Evolutionary conservation across 2,329 filamentous ascomycete genomes (phyloP), one percentile per base, ranked within the genome.

Genomic region (Aspergillus fumigatus): DNA sequence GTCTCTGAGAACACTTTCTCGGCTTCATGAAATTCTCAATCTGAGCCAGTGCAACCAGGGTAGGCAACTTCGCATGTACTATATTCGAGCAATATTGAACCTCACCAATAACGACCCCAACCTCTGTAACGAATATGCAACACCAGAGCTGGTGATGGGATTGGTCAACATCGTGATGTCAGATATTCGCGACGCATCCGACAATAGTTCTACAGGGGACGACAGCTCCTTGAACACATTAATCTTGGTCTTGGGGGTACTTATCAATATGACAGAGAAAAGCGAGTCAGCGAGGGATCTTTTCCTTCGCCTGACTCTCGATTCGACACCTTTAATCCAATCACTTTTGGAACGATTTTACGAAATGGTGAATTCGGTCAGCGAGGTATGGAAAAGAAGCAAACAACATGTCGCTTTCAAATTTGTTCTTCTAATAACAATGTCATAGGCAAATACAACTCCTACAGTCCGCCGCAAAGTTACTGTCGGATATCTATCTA

Each of bases 231-330:
- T 92, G 53, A 88, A 96, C 62, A 82, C 84, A 50, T 80, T 96
- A 14, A 83, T 96, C 50, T 80, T 97, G 45, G 83, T 89, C 52
- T 78, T 96, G 41, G 92, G 91, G 0, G 84, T 90, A 23, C 83
- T 93, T 73, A 96, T 96, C 72, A 97, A 97, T 67, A 83, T 97
- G 54, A 84, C 90, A 8, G 92, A 96, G 70, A 87, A 90, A 68
- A 91, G 86, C 66, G 78, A 85, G 17, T 71, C 79, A 23, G 87
- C 88, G 11, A 80, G 87, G 53, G 71, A 76, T 66, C 59, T 77
- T 72, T 67, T 82, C 71, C 62, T 84, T 67, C 59, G 69, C 59
- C 62, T 72, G 60, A 54, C 67, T 73, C 57, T 49, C 55, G 72
- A 68, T 54, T 73, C 61, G 41, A 66, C 68, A 56, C 75, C 70